Evolutionary conservation across 2,329 filamentous ascomycete species (phyloP).

Genomic region (Fusarium sacchari): DNA sequence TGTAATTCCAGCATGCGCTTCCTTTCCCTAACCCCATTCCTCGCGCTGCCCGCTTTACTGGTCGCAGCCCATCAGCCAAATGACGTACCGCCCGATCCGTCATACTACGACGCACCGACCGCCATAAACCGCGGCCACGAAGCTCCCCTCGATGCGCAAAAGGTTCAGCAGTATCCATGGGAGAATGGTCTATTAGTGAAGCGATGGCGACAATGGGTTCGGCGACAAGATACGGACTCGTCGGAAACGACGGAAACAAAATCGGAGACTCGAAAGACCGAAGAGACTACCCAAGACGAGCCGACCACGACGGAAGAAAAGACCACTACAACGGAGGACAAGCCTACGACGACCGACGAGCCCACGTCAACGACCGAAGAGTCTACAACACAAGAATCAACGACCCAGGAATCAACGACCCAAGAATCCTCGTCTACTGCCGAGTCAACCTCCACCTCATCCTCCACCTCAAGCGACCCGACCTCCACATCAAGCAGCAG

Average conservation of each 20-base stretch:
- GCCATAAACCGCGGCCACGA: neutral
- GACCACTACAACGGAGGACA: neutral
- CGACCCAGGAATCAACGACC: conserved; percentile 12
- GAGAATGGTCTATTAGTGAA: neutral
- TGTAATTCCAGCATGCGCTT: neutral
- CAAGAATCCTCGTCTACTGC: neutral
- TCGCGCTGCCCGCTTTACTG: neutral
- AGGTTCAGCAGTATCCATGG: neutral
- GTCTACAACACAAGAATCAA: neutral
- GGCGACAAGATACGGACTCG: conserved; percentile 5
- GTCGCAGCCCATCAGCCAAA: neutral
- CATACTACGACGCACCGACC: neutral
- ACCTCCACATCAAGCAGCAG: neutral
- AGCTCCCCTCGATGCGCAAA: neutral
- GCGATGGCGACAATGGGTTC: conserved; percentile 19
- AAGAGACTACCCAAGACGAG: neutral
- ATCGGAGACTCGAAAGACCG: neutral
- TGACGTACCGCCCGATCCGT: neutral
- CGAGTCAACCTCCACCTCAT: neutral
- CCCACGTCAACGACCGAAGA: neutral
- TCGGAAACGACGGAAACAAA: neutral
- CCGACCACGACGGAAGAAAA: neutral
- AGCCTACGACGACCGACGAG: neutral
- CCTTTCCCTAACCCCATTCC: neutral
- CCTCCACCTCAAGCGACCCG: neutral